Evolutionary conservation across 305 asterid genomes (phyloP), one percentile per base, ranked within the genome.

Genomic region (Fraxinus paxiana): DNA sequence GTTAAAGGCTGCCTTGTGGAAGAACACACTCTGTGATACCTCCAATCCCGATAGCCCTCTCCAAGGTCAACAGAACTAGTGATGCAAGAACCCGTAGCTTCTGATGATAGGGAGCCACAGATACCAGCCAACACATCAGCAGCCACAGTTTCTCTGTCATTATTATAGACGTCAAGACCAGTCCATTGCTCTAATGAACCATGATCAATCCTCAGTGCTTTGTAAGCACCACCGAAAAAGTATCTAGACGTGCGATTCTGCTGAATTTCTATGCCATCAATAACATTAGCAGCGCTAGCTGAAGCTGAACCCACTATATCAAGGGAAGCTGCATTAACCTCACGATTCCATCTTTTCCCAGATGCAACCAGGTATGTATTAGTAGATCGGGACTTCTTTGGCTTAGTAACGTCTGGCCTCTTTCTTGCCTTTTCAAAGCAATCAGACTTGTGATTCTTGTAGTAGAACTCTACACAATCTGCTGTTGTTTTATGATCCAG

Each of bases 41-140:
- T 92, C 92, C 91, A 75, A 24, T 92, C 97, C 81, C 87, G 92
- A 83, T 79, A 88, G 70, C 91, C 92, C 76, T 92, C 97, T 33
- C 90, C 89, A 82, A 89, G 92, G 81, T 96, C 99, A 80, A 88
- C 91, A 76, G 98, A 92, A 89, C 94, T 94, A 18, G 98, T 91
- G 83, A 92, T 93, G 91, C 98, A 92, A 75, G 98, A 94, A 88
- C 98, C 90, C 95, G 91, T 90, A 56, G 98, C 98, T 89, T 96
- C 99, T 43, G 99, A 92, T 37, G 99, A 96, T 20, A 94, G 77
- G 79, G 99, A 92, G 85, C 98, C 95, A 89, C 97, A 94, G 69
- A 96, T 94, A 41, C 99, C 96, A 76, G 98, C 98, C 91, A 96
- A 87, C 48, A 96, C 99, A 85, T 96, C 99, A 71, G 93, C 99